These are phyloP conservation scores for Talaromyces sp. DNA, from an alignment of 2,329 filamentous ascomycete genomes.

Conservation along the genomic window DNA sequence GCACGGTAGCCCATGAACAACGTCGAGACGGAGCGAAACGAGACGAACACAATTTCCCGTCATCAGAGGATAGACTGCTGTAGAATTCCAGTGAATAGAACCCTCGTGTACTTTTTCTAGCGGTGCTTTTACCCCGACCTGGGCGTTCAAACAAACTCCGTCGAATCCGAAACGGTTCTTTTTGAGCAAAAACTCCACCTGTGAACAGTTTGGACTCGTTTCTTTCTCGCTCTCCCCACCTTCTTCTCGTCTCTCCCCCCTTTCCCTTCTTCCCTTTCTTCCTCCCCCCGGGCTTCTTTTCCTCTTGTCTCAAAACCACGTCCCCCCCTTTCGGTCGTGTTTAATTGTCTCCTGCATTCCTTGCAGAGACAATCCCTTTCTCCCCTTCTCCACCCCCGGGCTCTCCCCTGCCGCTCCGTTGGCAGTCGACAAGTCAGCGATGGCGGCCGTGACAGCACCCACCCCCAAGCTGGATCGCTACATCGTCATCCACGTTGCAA, in stretches of 20 bases:
- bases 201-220: conserved; percentile 20
- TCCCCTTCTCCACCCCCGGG: conserved; percentile 22
- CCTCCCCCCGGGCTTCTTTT: conserved; percentile 18
- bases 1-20: conserved; percentile 3
- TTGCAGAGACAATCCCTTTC: conserved; percentile 30
- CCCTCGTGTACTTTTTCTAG: no score
- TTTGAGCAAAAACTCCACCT: conserved; percentile 27
- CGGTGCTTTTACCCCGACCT: no score
- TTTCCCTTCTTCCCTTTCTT: conserved; percentile 21
- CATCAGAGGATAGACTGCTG: conserved; percentile 7
- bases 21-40: neutral
- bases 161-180: conserved; percentile 19
- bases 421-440: conserved; percentile 34
- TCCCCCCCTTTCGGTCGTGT: conserved; percentile 29
- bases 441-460: conserved; percentile 53
- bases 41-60: neutral
- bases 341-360: conserved; percentile 32
- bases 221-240: neutral
- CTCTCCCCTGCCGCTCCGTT: conserved; percentile 32
- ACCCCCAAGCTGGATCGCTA: conserved; percentile 87
- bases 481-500: conserved; percentile 97
- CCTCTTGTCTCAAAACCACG: conserved; percentile 27
- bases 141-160: conserved; percentile 9
- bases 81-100: no score
- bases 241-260: conserved; percentile 6